phyloP scores from a whole-genome alignment of 768 basidiomycete genomes.

The Tricholoma sp. region DNA sequence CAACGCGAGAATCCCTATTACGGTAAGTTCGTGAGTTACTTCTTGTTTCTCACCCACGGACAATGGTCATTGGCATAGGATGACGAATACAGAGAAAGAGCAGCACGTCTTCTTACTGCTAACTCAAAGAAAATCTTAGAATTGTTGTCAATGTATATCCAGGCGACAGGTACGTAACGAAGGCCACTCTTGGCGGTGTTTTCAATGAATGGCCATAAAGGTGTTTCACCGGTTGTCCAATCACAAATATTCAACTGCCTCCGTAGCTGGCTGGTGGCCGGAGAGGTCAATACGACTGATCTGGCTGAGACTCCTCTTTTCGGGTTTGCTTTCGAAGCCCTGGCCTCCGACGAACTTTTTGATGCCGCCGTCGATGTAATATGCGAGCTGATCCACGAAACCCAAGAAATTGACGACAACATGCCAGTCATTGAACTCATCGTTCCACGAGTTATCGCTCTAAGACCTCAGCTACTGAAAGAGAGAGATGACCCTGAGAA shows the following conservation, averaged over 20 bases:
- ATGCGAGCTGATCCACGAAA: constrained; percentile 95
- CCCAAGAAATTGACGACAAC: constrained; percentile 94
- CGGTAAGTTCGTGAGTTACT: constrained; percentile 47
- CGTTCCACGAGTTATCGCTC: constrained; percentile 76
- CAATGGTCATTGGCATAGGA: constrained; percentile 41
- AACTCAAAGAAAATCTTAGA: constrained; percentile 72
- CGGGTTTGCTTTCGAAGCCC: constrained; percentile 75
- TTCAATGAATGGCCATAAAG: constrained; percentile 35
- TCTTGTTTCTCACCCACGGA: background rate
- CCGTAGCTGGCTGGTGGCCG: constrained; percentile 82
- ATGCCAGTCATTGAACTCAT: constrained; percentile 85
- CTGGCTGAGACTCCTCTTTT: constrained; percentile 80
- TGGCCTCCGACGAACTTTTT: constrained; percentile 82
- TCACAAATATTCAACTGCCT: constrained; percentile 79
- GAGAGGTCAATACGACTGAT: constrained; percentile 64
- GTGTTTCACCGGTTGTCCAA: constrained; percentile 76
- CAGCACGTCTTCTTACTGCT: constrained; percentile 53
- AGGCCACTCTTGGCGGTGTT: background rate
- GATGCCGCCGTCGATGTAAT: constrained; percentile 89
- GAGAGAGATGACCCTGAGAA: constrained; percentile 78
- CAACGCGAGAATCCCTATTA: constrained; percentile 84
- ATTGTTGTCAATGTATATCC: constrained; percentile 81
- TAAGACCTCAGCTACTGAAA: constrained; percentile 57
- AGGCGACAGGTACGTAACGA: constrained; percentile 66
- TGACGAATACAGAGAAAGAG: constrained; percentile 64